Evolutionary conservation across 345 rosid genomes (phyloP), one percentile per base, ranked within the genome.

Genomic region (Anacardium occidentale): DNA sequence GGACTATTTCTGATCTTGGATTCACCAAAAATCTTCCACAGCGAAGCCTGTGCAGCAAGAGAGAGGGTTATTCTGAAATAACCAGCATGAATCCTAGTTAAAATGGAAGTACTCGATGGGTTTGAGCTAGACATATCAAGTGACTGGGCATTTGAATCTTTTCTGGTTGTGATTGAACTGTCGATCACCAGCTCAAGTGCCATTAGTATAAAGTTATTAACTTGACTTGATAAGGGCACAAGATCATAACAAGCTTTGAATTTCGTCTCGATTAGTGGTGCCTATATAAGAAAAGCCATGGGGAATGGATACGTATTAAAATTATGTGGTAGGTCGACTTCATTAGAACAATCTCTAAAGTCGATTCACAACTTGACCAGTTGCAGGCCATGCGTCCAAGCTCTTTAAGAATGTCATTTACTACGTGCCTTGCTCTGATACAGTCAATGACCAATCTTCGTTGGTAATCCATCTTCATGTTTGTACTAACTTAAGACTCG

Each of bases 61-160:
- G 88, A 84, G 32, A 81, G 64, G 69, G 77, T 77, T 58, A 84
- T 76, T 59, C 81, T 61, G 72, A 87, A 87, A 71, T 81, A 76
- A 11, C 88, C 88, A 12, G 87, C 85, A 37, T 87, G 79, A 32
- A 83, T 51, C 60, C 73, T 71, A 5, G 80, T 70, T 62, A 85
- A 61, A 66, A 84, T 67, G 21, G 76, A 81, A 45, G 82, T 48
- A 7, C 55, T 50, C 17, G 73, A 50, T 24, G 72, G 69, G 42
- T 75, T 56, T 15, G 25, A 42, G 52, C 73, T 56, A 20, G 25
- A 42, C 44, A 34, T 56, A 14, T 22, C 14, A 15, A 47, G 13
- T 12, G 68, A 10, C 37, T 37, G 72, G 48, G 52, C 5, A 14
- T 22, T 12, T 5, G 53, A 52, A 71, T 66, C 63, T 9, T 20